These are phyloP conservation scores for Alternaria triticimaculans DNA, from an alignment of 2,329 filamentous ascomycete species.

Conservation along the genomic window DNA sequence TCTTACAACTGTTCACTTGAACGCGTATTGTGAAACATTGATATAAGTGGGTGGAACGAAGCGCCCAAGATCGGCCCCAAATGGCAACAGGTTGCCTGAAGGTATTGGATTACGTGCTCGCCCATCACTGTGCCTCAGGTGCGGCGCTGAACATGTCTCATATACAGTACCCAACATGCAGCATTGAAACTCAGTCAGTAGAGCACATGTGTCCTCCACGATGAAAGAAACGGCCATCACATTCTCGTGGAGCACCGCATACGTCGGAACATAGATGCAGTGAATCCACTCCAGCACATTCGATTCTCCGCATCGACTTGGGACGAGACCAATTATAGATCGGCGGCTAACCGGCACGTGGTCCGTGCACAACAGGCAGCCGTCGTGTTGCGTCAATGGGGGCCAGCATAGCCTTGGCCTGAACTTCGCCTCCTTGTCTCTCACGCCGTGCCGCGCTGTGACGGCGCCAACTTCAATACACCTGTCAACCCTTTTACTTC, in stretches of 20 bases:
- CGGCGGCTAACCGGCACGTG: conserved; percentile 15
- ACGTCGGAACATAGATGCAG: not conserved
- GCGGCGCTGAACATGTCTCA: conserved; percentile 6
- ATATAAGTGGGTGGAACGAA: not conserved
- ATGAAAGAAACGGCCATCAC: not conserved
- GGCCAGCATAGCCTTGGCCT: conserved; percentile 12
- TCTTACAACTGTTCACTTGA: not conserved
- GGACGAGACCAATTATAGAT: conserved; percentile 26
- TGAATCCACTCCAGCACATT: not conserved
- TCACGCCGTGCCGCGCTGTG: conserved; percentile 20
- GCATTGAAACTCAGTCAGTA: not conserved
- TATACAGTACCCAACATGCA: not conserved
- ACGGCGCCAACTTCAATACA: conserved; percentile 14
- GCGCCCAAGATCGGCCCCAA: not conserved
- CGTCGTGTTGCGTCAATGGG: conserved; percentile 18
- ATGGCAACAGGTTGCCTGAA: not conserved
- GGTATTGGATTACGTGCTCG: conserved; percentile 1
- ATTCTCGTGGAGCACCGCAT: not conserved
- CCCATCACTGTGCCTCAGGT: conserved; percentile 4
- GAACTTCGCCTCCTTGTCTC: conserved; percentile 24
- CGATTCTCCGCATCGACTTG: not conserved
- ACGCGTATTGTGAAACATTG: not conserved
- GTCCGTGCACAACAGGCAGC: conserved; percentile 19
- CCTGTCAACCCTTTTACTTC: conserved; percentile 1
- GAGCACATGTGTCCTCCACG: not conserved